Conservation (phyloP, 2,329 filamentous ascomycete genomes). For the Fusarium sp. region DNA sequence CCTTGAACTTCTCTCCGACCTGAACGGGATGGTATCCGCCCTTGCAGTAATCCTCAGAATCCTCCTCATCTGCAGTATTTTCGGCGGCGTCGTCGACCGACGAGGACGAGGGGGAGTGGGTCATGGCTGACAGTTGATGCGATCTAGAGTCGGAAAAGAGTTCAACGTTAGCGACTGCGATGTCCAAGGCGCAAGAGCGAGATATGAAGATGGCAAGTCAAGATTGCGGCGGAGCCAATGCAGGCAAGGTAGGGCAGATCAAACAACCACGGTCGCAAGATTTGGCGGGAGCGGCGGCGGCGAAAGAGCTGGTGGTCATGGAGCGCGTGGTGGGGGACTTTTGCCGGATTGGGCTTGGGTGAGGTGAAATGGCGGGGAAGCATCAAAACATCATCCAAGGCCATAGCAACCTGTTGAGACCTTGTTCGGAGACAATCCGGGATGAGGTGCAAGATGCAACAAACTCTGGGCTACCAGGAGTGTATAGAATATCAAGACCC, state of each 20-base stretch:
- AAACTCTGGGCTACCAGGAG: slow-evolving; percentile 11
- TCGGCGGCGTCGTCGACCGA: slow-evolving; percentile 87
- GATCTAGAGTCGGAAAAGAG: slow-evolving; percentile 54
- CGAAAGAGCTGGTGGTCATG: slow-evolving; percentile 41
- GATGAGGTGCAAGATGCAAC: background rate
- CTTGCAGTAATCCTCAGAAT: slow-evolving; percentile 99
- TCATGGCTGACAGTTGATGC: slow-evolving; percentile 68
- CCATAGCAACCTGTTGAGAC: slow-evolving; percentile 35
- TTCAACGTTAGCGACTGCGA: slow-evolving; percentile 28
- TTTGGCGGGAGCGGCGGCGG: slow-evolving; percentile 39
- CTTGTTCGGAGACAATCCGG: slow-evolving; percentile 10
- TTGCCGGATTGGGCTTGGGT: slow-evolving; percentile 46
- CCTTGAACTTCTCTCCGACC: slow-evolving; percentile 97
- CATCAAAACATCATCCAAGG: slow-evolving; percentile 43
- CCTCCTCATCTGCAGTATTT: slow-evolving; percentile 96
- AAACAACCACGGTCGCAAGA: slow-evolving; percentile 42
- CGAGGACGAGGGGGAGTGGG: slow-evolving; percentile 82
- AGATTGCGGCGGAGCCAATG: slow-evolving; percentile 37
- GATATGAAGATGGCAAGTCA: slow-evolving; percentile 24
- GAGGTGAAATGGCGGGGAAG: slow-evolving; percentile 46
- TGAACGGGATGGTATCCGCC: slow-evolving; percentile 96
- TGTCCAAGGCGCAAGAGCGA: slow-evolving; percentile 13
- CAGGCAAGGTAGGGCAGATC: slow-evolving; percentile 19
- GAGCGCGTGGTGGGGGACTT: slow-evolving; percentile 44
- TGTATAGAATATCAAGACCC: background rate